A percentile compares a stretch with the other conserved stretches of the same genome.
These are phyloP conservation scores for Bruguiera hainesii DNA, from an alignment of 441 rosid species.

Conservation along the genomic window DNA sequence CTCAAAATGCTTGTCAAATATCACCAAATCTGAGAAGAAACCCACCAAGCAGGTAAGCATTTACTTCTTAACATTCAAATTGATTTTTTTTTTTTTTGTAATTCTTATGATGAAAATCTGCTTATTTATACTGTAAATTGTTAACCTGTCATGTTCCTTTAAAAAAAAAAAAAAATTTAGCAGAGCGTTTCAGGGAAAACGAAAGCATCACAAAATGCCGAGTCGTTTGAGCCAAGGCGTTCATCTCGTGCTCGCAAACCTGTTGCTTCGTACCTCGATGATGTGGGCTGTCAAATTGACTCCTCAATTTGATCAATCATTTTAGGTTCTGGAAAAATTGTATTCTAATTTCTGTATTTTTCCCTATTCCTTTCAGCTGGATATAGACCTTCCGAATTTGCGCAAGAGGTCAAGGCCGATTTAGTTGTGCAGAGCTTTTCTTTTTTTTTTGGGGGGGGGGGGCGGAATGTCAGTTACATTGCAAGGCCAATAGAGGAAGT, in stretches of 20 bases:
- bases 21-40: conserved; percentile 24
- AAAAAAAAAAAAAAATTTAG: neutral
- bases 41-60: conserved; percentile 15
- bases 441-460: no score
- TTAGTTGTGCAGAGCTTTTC: neutral
- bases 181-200: conserved; percentile 23
- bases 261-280: conserved; percentile 36
- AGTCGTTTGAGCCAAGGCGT: conserved; percentile 41
- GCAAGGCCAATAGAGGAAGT: conserved; percentile 49
- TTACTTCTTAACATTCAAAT: neutral
- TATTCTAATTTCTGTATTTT: neutral
- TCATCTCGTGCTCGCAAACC: conserved; percentile 45
- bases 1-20: conserved; percentile 20
- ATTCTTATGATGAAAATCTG: neutral
- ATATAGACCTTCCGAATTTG: conserved; percentile 18
- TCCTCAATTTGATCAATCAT: no score
- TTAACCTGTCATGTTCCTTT: neutral
- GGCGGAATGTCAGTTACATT: conserved; percentile 31
- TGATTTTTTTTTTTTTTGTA: no score
- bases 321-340: neutral
- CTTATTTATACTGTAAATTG: neutral
- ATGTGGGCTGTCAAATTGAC: conserved; percentile 26
- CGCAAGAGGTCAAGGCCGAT: conserved; percentile 33
- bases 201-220: conserved; percentile 12
- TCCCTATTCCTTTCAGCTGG: conserved; percentile 28